Evolutionary conservation across 73 alveolate species (phyloP).

Genomic region (Symbiodinium natans): DNA sequence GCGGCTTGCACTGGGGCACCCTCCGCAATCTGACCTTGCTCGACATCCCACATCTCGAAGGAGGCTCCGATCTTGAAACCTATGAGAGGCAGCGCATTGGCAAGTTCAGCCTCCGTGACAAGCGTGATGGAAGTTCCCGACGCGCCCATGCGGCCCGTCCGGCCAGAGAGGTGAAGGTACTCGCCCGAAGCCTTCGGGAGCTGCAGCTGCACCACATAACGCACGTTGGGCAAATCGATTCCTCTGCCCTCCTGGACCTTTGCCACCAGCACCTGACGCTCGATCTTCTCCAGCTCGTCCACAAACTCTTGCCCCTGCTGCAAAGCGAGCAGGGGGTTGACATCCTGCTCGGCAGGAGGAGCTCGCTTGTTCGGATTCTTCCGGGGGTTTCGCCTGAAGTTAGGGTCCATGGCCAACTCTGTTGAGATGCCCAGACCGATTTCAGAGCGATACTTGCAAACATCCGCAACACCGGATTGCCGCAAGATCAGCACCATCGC

Average conservation of each 20-base stretch:
- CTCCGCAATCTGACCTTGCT: neutral
- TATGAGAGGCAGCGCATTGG: neutral
- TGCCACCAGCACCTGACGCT: conserved; percentile 51
- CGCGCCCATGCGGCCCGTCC: conserved; percentile 15
- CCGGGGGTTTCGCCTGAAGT: neutral
- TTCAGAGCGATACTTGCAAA: neutral
- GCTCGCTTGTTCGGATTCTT: neutral
- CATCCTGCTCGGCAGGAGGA: neutral
- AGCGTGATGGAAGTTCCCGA: neutral
- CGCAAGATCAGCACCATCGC: conserved; percentile 7
- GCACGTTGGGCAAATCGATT: neutral
- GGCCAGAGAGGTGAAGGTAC: neutral
- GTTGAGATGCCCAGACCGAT: neutral
- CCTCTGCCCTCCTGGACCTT: conserved; percentile 55
- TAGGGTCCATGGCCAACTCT: neutral
- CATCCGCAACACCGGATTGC: neutral
- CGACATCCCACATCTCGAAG: neutral
- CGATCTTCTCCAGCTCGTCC: neutral
- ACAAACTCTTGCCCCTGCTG: conserved; percentile 55
- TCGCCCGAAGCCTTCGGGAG: neutral
- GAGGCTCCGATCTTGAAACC: neutral
- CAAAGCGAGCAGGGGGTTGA: conserved; percentile 51
- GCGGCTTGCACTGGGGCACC: too few relatives aligned
- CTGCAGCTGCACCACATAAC: neutral
- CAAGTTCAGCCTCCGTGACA: neutral